Evolutionary conservation across 208 protist species (phyloP).

Genomic region (Trypanosoma vivax): DNA sequence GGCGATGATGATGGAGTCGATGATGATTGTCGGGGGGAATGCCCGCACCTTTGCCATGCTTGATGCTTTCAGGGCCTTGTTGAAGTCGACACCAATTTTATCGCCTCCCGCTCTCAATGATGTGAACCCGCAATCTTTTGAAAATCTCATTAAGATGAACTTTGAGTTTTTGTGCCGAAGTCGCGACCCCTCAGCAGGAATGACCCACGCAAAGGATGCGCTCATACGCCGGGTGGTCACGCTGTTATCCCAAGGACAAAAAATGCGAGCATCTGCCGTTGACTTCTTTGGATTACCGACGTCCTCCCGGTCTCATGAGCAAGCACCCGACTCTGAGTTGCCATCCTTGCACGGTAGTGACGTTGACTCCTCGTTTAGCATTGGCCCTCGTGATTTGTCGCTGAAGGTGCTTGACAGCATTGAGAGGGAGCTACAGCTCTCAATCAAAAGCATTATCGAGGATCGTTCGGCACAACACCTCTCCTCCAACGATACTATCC

Average conservation of each 20-base stretch:
- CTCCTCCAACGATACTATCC: constrained; percentile 57
- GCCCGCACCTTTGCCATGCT: constrained; percentile 65
- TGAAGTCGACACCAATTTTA: constrained; percentile 45
- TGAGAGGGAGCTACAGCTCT: constrained; percentile 50
- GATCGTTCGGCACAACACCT: constrained; percentile 65
- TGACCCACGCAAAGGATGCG: constrained; percentile 66
- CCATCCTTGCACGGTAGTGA: not conserved
- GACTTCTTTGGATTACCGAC: not conserved
- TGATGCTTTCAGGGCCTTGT: constrained; percentile 48
- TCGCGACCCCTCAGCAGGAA: constrained; percentile 54
- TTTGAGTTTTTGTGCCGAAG: constrained; percentile 62
- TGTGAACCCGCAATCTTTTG: constrained; percentile 43
- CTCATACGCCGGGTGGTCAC: constrained; percentile 50
- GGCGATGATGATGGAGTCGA: constrained; percentile 62
- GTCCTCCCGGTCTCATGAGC: not conserved
- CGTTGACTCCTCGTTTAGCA: constrained; percentile 2
- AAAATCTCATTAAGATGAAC: constrained; percentile 56
- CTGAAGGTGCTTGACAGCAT: constrained; percentile 41
- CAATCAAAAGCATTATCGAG: constrained; percentile 68
- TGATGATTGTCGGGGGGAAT: constrained; percentile 70
- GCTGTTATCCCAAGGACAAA: constrained; percentile 12
- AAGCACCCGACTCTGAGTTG: not conserved
- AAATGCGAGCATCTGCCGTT: not conserved
- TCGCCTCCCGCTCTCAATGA: constrained; percentile 26
- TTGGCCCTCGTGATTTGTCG: constrained; percentile 39